Conservation (phyloP, 179 eudicot species). For the Amaranthus tricolor region DNA sequence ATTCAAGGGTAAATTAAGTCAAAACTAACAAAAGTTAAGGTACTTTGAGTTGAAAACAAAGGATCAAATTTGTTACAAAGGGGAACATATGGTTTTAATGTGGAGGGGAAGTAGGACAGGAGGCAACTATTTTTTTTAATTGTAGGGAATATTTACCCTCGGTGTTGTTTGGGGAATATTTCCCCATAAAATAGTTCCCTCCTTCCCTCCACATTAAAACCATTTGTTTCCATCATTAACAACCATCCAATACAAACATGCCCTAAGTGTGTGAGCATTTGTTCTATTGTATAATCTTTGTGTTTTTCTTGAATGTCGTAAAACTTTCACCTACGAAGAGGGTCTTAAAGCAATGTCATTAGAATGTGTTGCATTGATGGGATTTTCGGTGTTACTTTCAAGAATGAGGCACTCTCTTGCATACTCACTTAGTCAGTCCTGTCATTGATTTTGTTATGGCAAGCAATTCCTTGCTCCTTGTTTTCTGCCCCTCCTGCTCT, state of each 20-base stretch:
- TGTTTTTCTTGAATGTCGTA: neutral
- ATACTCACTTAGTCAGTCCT: too few relatives aligned
- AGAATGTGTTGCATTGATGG: neutral
- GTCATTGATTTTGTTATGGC: too few relatives aligned
- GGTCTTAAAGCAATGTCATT: neutral
- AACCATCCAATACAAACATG: neutral
- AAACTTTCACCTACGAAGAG: neutral
- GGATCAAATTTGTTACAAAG: too few relatives aligned
- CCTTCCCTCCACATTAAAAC: too few relatives aligned
- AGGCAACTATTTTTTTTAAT: neutral
- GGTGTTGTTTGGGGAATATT: neutral
- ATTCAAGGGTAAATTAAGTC: too few relatives aligned
- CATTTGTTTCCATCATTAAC: too few relatives aligned
- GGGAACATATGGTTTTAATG: too few relatives aligned
- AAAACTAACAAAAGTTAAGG: too few relatives aligned
- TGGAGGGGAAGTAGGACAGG: too few relatives aligned
- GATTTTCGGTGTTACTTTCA: neutral
- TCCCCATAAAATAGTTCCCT: too few relatives aligned
- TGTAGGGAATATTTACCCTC: too few relatives aligned
- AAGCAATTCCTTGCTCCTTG: neutral
- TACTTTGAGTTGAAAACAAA: too few relatives aligned
- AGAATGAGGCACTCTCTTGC: neutral
- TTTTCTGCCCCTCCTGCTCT: neutral
- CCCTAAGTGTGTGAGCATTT: neutral
- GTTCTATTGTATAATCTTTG: neutral